Conservation (phyloP, 164 flowering plant species). For the Protea cynaroides region DNA sequence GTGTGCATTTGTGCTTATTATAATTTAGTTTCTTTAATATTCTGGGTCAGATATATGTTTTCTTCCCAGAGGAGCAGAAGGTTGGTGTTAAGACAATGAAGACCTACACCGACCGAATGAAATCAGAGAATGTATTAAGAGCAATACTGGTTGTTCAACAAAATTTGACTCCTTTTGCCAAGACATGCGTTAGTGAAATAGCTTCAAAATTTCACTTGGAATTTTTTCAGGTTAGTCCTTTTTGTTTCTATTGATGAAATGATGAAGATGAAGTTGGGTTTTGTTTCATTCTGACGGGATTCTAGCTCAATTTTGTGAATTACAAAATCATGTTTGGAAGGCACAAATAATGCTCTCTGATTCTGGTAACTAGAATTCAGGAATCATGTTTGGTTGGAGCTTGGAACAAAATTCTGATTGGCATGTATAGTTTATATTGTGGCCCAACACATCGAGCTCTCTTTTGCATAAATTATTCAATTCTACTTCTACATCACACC, state of each 20-base stretch:
- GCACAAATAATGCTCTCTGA: too few species aligned
- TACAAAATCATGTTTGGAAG: too few species aligned
- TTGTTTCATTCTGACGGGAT: too few species aligned
- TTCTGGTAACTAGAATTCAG: too few species aligned
- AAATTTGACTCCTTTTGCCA: constrained; percentile 71
- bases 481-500: too few species aligned
- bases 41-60: constrained; percentile 59
- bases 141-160: constrained; percentile 79
- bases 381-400: too few species aligned
- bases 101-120: constrained; percentile 71
- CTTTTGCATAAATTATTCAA: too few species aligned
- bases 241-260: background rate
- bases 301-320: too few species aligned
- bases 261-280: background rate
- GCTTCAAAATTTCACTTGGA: constrained; percentile 68
- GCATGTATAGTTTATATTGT: too few species aligned
- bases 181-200: constrained; percentile 46
- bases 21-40: background rate
- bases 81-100: constrained; percentile 88
- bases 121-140: constrained; percentile 62
- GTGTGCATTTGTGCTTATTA: background rate
- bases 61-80: constrained; percentile 79
- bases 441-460: too few species aligned
- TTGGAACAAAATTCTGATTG: too few species aligned
- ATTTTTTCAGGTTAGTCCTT: constrained; percentile 64